Percentiles rank a stretch among this genome's conserved stretches.
These are phyloP conservation scores for Echinochloa phyllopogon DNA, from an alignment of 176 grass and related monocot species.

Conservation along the genomic window DNA sequence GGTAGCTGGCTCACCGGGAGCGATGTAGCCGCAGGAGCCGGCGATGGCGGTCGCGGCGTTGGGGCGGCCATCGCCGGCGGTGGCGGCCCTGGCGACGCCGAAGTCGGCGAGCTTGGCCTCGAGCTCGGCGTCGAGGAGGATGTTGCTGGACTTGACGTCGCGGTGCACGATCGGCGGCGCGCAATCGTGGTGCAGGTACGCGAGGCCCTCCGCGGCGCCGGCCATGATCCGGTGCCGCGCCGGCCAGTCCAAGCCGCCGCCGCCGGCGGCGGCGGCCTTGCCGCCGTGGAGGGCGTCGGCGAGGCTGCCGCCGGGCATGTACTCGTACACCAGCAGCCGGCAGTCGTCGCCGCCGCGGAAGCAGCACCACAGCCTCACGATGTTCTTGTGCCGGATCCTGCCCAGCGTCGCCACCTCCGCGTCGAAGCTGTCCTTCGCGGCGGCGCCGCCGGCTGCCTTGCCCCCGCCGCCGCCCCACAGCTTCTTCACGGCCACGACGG, in stretches of 20 bases:
- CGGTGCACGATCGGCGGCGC: constrained; percentile 75
- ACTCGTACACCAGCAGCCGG: constrained; percentile 81
- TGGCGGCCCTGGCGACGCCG: constrained; percentile 62
- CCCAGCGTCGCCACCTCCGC: constrained; percentile 72
- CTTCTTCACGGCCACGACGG: constrained; percentile 59
- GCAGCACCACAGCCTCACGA: constrained; percentile 84
- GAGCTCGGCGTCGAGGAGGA: constrained; percentile 69
- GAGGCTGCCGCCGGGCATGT: constrained; percentile 88
- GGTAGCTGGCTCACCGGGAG: constrained; percentile 56
- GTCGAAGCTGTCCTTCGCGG: constrained; percentile 47
- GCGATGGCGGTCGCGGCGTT: constrained; percentile 56
- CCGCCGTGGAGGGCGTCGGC: constrained; percentile 71
- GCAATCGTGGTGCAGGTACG: constrained; percentile 84
- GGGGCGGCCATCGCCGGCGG: neutral
- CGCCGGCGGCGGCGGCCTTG: no score
- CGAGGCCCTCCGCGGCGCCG: constrained; percentile 70
- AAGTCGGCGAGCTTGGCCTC: constrained; percentile 75
- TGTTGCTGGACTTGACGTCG: constrained; percentile 91
- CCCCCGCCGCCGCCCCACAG: constrained; percentile 27
- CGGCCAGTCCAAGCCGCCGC: constrained; percentile 59
- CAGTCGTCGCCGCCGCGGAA: constrained; percentile 57
- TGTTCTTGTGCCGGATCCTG: constrained; percentile 85
- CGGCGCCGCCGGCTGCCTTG: neutral
- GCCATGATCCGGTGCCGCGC: constrained; percentile 57
- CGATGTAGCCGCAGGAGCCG: constrained; percentile 84